Conservation (phyloP, 192 early-diverging fungal genomes). For the Phycomyces blakesleeanus region DNA sequence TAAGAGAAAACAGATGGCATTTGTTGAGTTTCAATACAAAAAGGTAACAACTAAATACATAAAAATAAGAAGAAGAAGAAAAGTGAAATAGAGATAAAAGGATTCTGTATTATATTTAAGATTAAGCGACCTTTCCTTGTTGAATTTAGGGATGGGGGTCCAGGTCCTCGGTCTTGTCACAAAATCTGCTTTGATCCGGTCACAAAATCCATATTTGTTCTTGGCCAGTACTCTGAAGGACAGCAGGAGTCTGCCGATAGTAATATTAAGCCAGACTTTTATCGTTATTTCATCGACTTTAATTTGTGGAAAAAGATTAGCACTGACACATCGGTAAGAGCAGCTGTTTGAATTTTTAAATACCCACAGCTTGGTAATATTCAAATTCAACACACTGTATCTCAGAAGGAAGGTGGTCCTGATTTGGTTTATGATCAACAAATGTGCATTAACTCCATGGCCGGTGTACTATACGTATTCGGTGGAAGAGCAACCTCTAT, state of each 20-base stretch:
- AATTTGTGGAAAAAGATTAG: constrained; percentile 71
- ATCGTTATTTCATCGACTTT: constrained; percentile 73
- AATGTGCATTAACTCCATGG: constrained; percentile 79
- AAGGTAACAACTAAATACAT: constrained; percentile 36
- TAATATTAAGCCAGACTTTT: constrained; percentile 82
- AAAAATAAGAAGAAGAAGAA: too few species aligned
- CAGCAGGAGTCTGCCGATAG: constrained; percentile 59
- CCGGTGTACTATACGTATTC: constrained; percentile 80
- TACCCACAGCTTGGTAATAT: background rate
- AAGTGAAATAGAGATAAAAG: too few species aligned
- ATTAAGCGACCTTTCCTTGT: background rate
- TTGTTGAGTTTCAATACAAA: constrained; percentile 75
- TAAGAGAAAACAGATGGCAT: constrained; percentile 62
- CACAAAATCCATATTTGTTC: constrained; percentile 68
- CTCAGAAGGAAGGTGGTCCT: constrained; percentile 76
- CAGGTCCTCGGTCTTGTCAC: constrained; percentile 86
- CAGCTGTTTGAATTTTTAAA: background rate
- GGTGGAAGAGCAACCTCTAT: constrained; percentile 75
- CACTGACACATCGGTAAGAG: constrained; percentile 69
- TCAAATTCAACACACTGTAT: background rate
- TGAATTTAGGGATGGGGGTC: constrained; percentile 71
- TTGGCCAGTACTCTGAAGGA: constrained; percentile 90
- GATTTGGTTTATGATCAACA: constrained; percentile 90
- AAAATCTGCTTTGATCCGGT: constrained; percentile 86
- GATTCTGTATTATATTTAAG: too few species aligned